Conservation (phyloP, 805 yeast genomes). For the Saccharomycopsis olivae region DNA sequence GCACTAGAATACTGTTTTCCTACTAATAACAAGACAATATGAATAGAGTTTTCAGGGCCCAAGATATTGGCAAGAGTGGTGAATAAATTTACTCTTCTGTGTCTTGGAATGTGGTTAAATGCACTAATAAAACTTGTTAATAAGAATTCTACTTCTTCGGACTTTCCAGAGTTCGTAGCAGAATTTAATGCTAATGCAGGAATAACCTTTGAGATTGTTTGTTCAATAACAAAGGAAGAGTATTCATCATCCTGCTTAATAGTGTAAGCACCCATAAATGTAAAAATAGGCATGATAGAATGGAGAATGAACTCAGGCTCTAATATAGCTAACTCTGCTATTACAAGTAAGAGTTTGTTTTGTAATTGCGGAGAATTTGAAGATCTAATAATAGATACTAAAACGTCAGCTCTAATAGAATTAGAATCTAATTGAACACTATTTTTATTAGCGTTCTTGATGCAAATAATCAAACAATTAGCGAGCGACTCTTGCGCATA, state of each 20-base stretch:
- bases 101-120: conserved; percentile 91
- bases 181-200: conserved; percentile 67
- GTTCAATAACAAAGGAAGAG: conserved; percentile 84
- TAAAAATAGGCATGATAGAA: conserved; percentile 98
- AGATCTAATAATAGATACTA: conserved; percentile 83
- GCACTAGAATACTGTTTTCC: conserved; percentile 66
- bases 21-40: conserved; percentile 63
- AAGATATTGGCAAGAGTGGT: conserved; percentile 68
- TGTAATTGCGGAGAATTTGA: conserved; percentile 92
- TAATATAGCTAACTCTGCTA: conserved; percentile 77
- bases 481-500: conserved; percentile 89
- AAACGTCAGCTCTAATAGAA: conserved; percentile 74
- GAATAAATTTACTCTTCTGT: conserved; percentile 81
- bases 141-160: conserved; percentile 71
- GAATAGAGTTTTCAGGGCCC: conserved; percentile 56
- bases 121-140: conserved; percentile 89
- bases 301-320: conserved; percentile 89
- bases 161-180: conserved; percentile 30
- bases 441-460: conserved; percentile 40
- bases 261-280: conserved; percentile 98
- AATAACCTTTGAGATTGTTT: conserved; percentile 78
- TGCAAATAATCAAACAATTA: conserved; percentile 66
- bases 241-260: conserved; percentile 95
- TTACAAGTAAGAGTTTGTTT: conserved; percentile 72
- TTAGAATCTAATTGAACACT: conserved; percentile 42